Evolutionary conservation across 129 eudicot species (phyloP), one percentile per base, ranked within the genome.

Genomic region (Centella asiatica): DNA sequence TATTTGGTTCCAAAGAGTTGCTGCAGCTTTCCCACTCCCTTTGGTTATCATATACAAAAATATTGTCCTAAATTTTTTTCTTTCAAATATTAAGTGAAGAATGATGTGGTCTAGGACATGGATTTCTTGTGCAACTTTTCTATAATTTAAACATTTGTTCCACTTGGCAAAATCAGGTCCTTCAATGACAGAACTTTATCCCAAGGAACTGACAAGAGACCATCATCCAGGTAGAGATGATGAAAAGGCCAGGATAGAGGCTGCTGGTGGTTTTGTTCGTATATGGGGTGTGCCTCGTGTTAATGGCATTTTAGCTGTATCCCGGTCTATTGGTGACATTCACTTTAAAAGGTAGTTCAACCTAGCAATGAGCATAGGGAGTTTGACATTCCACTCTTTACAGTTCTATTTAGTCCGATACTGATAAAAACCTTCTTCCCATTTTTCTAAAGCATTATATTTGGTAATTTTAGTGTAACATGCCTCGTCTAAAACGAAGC

Each of bases 171-270:
- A 55, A 47, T 34, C 46, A 68, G 82, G 68, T 32, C 26, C 26
- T 45, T 36, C 56, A 18, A 36, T 8, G 48, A 52, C 15, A 25
- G 44, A 54, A 37, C 46, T 61, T 59, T 19, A 55, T 27, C 79
- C 73, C n/a, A 82, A 75, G 62, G 83, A 87, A 50, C 64, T 83
- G 64, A 87, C 90, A 18, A 66, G 53, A 68, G 85, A 87, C 68
- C 95, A 83, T 71, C 85, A 80, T 73, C 87, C 90, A n/a, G 83
- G 76, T 69, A 80, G 85, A 76, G 85, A 67, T 14, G 95, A 87
- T 60, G 90, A 87, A 67, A 76, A 69, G 49, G 77, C 83, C 51
- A 74, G 90, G 32, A 76, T 83, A 51, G 81, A 80, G 76, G 71
- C 70, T 7, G 75, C 78, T n/a, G 90, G 90, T 72, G 95, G 87